A percentile compares a stretch with the other conserved stretches of the same genome.
Evolutionary conservation across 2,329 filamentous ascomycete species (phyloP).

Genomic region (Colletotrichum viniferum): DNA sequence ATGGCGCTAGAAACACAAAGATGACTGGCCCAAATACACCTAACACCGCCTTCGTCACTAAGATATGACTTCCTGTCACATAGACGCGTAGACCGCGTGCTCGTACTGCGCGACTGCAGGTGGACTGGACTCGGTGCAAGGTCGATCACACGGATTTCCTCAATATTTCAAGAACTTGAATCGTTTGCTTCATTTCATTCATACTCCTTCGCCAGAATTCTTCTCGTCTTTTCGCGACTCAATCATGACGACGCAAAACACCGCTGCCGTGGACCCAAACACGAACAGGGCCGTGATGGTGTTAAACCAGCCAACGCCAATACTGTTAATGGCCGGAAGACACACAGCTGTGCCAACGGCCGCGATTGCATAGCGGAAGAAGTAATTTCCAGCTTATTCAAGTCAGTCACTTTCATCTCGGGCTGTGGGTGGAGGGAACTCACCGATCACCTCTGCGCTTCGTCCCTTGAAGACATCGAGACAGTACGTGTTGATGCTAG

Average conservation of each 20-base stretch:
- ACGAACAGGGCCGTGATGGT: conserved; percentile 55
- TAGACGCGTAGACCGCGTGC: not conserved
- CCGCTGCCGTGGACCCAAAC: not conserved
- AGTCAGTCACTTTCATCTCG: too few relatives aligned
- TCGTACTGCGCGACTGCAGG: not conserved
- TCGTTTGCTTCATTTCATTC: not conserved
- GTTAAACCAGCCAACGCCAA: conserved; percentile 83
- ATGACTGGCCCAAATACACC: not conserved
- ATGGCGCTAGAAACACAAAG: not conserved
- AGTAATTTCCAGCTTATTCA: conserved; percentile 72
- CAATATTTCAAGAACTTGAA: fast-evolving
- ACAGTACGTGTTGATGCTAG: conserved; percentile 66
- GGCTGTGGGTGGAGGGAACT: too few relatives aligned
- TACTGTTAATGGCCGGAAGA: conserved; percentile 71
- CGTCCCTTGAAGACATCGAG: conserved; percentile 15
- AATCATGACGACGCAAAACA: not conserved
- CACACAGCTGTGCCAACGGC: conserved; percentile 73
- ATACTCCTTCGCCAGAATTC: not conserved
- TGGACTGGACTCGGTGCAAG: not conserved
- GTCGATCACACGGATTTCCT: not conserved
- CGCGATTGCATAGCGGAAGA: conserved; percentile 76
- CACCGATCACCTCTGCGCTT: conserved; percentile 33
- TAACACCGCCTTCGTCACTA: not conserved
- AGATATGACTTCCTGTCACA: not conserved
- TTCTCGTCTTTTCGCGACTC: not conserved